A percentile compares a stretch with the other conserved stretches of the same genome.
Conservation (phyloP, 2,329 filamentous ascomycete species). For the Venturia aucupariae region DNA sequence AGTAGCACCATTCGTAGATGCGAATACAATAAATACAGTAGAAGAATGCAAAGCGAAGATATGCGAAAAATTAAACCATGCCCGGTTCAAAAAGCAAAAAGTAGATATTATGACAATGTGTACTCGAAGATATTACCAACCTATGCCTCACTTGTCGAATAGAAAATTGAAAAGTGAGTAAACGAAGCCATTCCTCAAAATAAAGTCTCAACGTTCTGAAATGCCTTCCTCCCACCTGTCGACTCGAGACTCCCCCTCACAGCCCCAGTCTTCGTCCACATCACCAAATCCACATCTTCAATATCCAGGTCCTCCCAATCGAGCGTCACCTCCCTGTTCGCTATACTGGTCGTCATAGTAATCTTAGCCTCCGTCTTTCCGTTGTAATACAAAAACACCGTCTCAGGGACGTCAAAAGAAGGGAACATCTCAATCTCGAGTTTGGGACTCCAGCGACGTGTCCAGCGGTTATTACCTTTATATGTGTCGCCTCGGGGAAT, state of each 20-base stretch:
- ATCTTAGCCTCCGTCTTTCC: constrained; percentile 18
- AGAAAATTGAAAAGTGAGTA: too few relatives aligned
- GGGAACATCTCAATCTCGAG: constrained; percentile 27
- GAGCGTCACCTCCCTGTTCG: background rate
- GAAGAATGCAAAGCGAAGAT: too few relatives aligned
- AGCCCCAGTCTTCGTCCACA: background rate
- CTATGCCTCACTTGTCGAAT: too few relatives aligned
- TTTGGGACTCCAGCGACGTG: constrained; percentile 24
- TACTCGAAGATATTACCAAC: too few relatives aligned
- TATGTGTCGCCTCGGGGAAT: constrained; percentile 26
- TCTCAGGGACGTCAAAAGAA: constrained; percentile 21
- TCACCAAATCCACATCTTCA: background rate
- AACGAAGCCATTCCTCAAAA: too few relatives aligned
- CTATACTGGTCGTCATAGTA: constrained; percentile 3
- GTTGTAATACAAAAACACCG: constrained; percentile 22
- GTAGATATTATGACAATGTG: too few relatives aligned
- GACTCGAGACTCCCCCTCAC: background rate
- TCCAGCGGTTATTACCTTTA: constrained; percentile 29
- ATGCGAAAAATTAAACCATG: too few relatives aligned
- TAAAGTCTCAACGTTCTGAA: background rate
- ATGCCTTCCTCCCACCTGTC: background rate
- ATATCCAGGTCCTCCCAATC: background rate
- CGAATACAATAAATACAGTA: too few relatives aligned
- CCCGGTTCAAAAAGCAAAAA: too few relatives aligned
- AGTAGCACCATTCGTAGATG: too few relatives aligned